Evolutionary conservation across 164 flowering plant genomes (phyloP).

Genomic region (Berberis vulgaris): DNA sequence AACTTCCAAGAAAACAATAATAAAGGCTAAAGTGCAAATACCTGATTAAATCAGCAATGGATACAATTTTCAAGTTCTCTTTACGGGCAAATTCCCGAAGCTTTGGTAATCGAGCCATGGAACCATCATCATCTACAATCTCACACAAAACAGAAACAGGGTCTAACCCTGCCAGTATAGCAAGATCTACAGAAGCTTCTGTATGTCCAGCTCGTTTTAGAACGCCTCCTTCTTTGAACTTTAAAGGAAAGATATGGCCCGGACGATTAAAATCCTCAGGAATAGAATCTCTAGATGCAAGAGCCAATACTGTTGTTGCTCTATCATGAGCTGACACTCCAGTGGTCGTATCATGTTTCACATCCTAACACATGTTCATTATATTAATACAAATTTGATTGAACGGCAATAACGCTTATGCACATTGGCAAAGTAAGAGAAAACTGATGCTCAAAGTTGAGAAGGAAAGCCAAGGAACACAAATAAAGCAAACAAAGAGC

Average conservation of each 20-base stretch:
- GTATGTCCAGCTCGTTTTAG: slow-evolving; percentile 95
- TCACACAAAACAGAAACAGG: slow-evolving; percentile 86
- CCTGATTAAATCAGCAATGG: slow-evolving; percentile 93
- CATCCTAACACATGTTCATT: slow-evolving; percentile 46
- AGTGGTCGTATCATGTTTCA: slow-evolving; percentile 88
- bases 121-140: slow-evolving; percentile 93
- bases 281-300: slow-evolving; percentile 71
- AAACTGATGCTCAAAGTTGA: not conserved
- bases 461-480: not conserved
- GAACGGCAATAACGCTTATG: not conserved
- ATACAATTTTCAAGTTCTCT: slow-evolving; percentile 69
- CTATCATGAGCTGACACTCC: slow-evolving; percentile 94
- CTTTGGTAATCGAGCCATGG: slow-evolving; percentile 88
- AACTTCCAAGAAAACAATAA: too few species aligned
- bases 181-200: slow-evolving; percentile 92
- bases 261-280: slow-evolving; percentile 93
- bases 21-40: slow-evolving; percentile 10
- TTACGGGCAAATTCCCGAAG: slow-evolving; percentile 62
- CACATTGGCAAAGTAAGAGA: not conserved
- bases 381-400: not conserved
- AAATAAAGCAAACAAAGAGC: not conserved
- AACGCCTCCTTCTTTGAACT: slow-evolving; percentile 94
- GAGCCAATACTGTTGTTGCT: slow-evolving; percentile 65
- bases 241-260: slow-evolving; percentile 90
- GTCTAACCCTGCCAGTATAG: slow-evolving; percentile 71